Evolutionary conservation across 1,284 basidiomycete genomes (phyloP), one percentile per base, ranked within the genome.

Genomic region (Pterula multifida): DNA sequence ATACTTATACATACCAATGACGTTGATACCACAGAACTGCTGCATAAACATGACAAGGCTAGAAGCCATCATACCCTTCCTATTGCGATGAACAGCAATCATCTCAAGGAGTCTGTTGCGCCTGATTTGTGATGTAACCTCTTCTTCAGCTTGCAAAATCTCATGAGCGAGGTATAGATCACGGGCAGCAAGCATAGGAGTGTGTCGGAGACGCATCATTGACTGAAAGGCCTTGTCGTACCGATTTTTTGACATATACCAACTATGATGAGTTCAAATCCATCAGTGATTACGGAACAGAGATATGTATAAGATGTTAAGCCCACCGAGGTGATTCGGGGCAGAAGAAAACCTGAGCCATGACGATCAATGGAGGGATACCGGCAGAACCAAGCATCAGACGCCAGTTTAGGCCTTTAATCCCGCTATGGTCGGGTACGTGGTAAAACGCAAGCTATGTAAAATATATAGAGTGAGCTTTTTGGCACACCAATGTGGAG

Each of bases 281-380:
- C 6, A 15, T 32, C 15, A 6, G 15, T 6, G 28, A 32, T 6
- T 32, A 15, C 6, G 28, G 28, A 6, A 32, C 15, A 6, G 28
- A 15, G 28, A 32, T 32, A 32, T n/a, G n/a, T n/a, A n/a, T n/a
- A n/a, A 69, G 70, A 57, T 84, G 80, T 58, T 77, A 77, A 47
- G 76, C 70, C 83, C 84, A 88, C 49, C 81, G 71, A 2, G 81
- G 82, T 0, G 76, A 79, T 62, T 78, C 75, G 61, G 64, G 70
- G 57, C 76, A 80, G 59, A 77, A 75, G 61, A 67, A 78, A 57
- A 81, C 68, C 4, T 68, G 65, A 46, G 75, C 48, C 1, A 65
- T 64, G 21, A 79, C 60, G 45, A 72, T 70, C 32, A 80, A 58
- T 11, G 76, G 75, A 26, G 75, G 73, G 48, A 79, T 56, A 59